These are phyloP conservation scores for Oryza officinalis DNA, from an alignment of 176 grass and related monocot species.

Conservation along the genomic window DNA sequence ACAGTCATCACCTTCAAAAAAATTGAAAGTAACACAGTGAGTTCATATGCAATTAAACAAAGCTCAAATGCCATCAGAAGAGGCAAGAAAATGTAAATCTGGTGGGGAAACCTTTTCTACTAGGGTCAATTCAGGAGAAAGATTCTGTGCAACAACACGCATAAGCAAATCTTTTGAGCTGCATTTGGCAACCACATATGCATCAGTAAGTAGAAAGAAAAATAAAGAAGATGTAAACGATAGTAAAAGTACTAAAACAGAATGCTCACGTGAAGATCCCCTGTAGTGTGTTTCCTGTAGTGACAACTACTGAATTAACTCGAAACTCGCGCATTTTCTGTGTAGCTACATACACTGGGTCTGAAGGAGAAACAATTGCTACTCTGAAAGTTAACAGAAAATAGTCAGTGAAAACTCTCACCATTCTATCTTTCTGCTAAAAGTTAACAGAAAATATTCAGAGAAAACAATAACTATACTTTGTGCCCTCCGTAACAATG, in stretches of 20 bases:
- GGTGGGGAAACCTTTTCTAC: constrained; percentile 83
- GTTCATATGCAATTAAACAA: constrained; percentile 29
- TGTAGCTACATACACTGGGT: constrained; percentile 79
- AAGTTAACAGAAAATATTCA: constrained; percentile 27
- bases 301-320: constrained; percentile 85
- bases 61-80: constrained; percentile 2
- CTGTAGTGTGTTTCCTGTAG: constrained; percentile 74
- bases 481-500: constrained; percentile 70
- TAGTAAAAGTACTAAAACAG: constrained; percentile 24
- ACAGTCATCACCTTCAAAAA: constrained; percentile 79
- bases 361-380: constrained; percentile 85
- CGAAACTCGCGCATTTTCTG: constrained; percentile 87
- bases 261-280: constrained; percentile 87
- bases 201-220: constrained; percentile 14
- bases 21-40: constrained; percentile 12
- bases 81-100: constrained; percentile 31
- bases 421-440: constrained; percentile 14
- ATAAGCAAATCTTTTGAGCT: constrained; percentile 98
- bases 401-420: constrained; percentile 6
- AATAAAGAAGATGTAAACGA: constrained; percentile 6
- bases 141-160: constrained; percentile 89
- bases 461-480: constrained; percentile 44
- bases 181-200: constrained; percentile 42
- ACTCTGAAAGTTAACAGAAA: constrained; percentile 56
- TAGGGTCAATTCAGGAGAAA: constrained; percentile 88